Conservation (phyloP, 2,329 filamentous ascomycete species). For the Hymenoscyphus occultus region DNA sequence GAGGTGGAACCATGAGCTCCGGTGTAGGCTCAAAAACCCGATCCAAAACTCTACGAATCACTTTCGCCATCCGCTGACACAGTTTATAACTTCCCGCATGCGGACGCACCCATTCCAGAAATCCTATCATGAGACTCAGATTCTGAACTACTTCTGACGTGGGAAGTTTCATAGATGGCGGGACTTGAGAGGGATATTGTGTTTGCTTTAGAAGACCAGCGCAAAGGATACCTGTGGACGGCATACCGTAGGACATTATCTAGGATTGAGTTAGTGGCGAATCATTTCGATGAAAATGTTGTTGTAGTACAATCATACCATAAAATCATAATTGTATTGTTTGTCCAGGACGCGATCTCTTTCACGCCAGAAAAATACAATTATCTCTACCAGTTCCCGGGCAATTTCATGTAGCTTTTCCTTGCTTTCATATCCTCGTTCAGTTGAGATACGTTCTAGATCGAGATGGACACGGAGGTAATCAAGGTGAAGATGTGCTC, state of each 20-base stretch:
- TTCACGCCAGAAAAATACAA: conserved; percentile 22
- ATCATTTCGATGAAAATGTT: not conserved
- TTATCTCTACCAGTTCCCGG: conserved; percentile 22
- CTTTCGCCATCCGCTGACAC: conserved; percentile 19
- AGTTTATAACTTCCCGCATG: conserved; percentile 23
- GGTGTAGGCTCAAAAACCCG: conserved; percentile 19
- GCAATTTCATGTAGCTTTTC: conserved; percentile 20
- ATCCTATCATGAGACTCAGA: conserved; percentile 22
- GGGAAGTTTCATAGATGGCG: conserved; percentile 16
- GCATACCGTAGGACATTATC: conserved; percentile 30
- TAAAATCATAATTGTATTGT: conserved; percentile 20
- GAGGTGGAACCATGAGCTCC: not conserved
- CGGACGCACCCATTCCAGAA: conserved; percentile 25
- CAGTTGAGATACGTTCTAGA: conserved; percentile 21
- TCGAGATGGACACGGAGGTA: conserved; percentile 21
- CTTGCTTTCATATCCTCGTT: conserved; percentile 19
- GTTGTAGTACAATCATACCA: conserved; percentile 11
- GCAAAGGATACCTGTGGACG: conserved; percentile 26
- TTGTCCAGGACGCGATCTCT: conserved; percentile 16
- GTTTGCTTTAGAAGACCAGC: conserved; percentile 26
- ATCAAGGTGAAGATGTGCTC: conserved; percentile 7
- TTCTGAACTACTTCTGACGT: conserved; percentile 24
- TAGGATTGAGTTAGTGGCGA: conserved; percentile 1
- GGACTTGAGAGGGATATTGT: conserved; percentile 14
- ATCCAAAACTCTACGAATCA: conserved; percentile 22